A percentile compares a stretch with the other conserved stretches of the same genome.
phyloP scores from a whole-genome alignment of 352 stramenopile species.

The Globisporangium carolinianum region DNA sequence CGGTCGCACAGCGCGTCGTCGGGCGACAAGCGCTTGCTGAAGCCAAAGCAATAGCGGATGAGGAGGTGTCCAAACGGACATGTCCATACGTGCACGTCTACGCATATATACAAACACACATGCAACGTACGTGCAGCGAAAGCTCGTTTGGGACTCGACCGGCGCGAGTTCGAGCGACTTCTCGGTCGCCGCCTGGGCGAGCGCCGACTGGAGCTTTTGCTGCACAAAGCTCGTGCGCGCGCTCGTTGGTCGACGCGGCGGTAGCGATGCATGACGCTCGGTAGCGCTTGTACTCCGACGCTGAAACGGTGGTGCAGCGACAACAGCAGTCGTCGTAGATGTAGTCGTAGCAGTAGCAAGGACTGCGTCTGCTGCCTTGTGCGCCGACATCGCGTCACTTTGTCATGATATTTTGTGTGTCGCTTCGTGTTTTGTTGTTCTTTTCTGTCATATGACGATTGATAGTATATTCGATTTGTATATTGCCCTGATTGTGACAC shows the following conservation, averaged over 20 bases:
- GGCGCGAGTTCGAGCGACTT: slow-evolving; percentile 23
- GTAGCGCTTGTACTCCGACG: slow-evolving; percentile 1
- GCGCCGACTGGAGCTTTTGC: slow-evolving; percentile 55
- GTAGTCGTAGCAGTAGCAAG: neutral
- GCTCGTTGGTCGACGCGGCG: slow-evolving; percentile 11
- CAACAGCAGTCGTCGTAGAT: too few species aligned
- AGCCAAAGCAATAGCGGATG: neutral
- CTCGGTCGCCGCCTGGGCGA: slow-evolving; percentile 51
- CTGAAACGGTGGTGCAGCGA: neutral
- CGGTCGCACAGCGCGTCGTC: slow-evolving; percentile 15
- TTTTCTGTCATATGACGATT: too few species aligned
- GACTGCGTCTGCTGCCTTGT: slow-evolving; percentile 3
- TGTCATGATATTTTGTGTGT: too few species aligned
- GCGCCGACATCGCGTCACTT: slow-evolving; percentile 5
- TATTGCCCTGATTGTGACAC: too few species aligned
- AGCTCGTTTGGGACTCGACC: slow-evolving; percentile 13
- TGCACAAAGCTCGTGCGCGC: slow-evolving; percentile 40
- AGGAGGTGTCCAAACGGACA: too few species aligned
- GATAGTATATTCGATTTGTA: too few species aligned
- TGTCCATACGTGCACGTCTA: too few species aligned
- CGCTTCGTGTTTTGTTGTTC: too few species aligned
- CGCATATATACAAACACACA: too few species aligned
- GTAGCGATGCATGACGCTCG: neutral
- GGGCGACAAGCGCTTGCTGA: slow-evolving; percentile 8
- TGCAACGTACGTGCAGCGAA: slow-evolving; percentile 10